Percentiles rank a stretch among this genome's conserved stretches.
Evolutionary conservation across 2,329 filamentous ascomycete species (phyloP).

Genomic region (Exophiala viscosa): DNA sequence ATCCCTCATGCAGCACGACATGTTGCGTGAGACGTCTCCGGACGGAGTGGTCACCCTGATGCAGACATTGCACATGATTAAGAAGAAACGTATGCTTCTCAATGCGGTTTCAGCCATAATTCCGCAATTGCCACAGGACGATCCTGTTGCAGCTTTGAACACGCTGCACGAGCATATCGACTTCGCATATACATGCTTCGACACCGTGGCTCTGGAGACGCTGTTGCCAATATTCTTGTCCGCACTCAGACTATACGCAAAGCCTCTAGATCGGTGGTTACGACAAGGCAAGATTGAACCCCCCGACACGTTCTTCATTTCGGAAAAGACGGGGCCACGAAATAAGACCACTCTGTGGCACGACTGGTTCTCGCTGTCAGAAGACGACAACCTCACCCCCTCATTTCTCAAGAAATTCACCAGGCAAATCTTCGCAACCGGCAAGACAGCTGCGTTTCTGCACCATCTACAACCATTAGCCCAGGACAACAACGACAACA

Average conservation of each 20-base stretch:
- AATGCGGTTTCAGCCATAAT: conserved; percentile 1
- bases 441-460: conserved; percentile 23
- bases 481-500: neutral
- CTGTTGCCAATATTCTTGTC: conserved; percentile 17
- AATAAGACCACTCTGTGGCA: conserved; percentile 19
- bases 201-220: conserved; percentile 3
- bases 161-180: conserved; percentile 11
- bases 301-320: conserved; percentile 13
- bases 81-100: conserved; percentile 2
- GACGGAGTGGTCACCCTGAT: conserved; percentile 16
- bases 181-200: conserved; percentile 7
- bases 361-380: conserved; percentile 18
- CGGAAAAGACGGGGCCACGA: neutral
- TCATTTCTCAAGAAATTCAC: conserved; percentile 12
- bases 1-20: conserved; percentile 7
- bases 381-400: conserved; percentile 10
- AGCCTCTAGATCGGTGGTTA: conserved; percentile 20
- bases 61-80: conserved; percentile 8
- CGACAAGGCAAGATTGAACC: conserved; percentile 8
- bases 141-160: conserved; percentile 11
- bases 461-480: conserved; percentile 4
- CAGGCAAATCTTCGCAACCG: conserved; percentile 15
- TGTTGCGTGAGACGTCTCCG: conserved; percentile 7
- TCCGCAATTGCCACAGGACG: conserved; percentile 3
- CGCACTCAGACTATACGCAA: conserved; percentile 13